Evolutionary conservation across 2,329 filamentous ascomycete species (phyloP).

Genomic region (Aspergillus pseudotamarii): DNA sequence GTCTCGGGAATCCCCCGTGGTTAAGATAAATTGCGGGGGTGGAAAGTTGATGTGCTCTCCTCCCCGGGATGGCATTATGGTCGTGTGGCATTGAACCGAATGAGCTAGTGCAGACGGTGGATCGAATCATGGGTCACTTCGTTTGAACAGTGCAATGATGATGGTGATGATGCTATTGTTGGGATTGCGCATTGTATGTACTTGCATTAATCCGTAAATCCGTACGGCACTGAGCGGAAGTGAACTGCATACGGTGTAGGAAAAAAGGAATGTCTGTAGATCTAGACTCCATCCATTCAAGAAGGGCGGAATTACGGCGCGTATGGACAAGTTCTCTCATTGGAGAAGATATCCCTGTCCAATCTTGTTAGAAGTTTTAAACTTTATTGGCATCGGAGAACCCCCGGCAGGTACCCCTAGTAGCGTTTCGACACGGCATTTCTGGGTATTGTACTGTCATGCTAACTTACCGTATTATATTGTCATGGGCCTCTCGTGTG

Average conservation of each 20-base stretch:
- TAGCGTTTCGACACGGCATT: background rate
- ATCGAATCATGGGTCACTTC: background rate
- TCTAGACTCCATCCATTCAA: background rate
- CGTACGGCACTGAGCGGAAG: background rate
- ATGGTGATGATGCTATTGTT: too few species aligned
- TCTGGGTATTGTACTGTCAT: background rate
- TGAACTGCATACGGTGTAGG: background rate
- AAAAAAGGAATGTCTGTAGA: background rate
- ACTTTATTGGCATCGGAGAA: background rate
- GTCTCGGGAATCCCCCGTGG: background rate
- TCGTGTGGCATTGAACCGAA: background rate
- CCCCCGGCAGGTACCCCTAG: background rate
- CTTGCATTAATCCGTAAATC: slow-evolving; percentile 1
- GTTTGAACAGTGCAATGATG: background rate
- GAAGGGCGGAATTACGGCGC: background rate
- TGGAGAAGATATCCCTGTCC: background rate
- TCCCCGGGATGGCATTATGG: background rate
- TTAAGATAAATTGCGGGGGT: background rate
- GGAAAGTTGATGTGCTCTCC: background rate
- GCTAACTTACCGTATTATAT: too few species aligned
- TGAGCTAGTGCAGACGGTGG: background rate
- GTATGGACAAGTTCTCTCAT: background rate
- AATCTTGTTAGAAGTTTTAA: background rate
- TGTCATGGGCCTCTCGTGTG: too few species aligned
- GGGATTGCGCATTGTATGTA: background rate